These are phyloP conservation scores for Aspergillus amoenus DNA, from an alignment of 2,329 filamentous ascomycete genomes.

Conservation along the genomic window DNA sequence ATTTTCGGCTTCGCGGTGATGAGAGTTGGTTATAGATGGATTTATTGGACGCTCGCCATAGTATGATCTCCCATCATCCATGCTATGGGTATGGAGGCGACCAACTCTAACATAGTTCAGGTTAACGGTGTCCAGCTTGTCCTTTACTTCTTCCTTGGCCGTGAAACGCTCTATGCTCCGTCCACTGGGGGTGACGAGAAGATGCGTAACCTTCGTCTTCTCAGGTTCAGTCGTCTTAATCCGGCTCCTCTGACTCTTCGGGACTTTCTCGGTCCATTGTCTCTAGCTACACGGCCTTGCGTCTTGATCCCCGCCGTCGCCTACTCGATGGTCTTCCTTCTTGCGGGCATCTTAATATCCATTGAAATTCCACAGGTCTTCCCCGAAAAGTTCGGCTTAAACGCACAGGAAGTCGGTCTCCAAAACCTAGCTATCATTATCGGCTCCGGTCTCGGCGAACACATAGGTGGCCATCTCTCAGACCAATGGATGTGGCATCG, in stretches of 20 bases:
- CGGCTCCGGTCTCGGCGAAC: slow-evolving; percentile 59
- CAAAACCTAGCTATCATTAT: slow-evolving; percentile 60
- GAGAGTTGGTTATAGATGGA: no score
- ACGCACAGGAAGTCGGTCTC: slow-evolving; percentile 58
- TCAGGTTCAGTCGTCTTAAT: no score
- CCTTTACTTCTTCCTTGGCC: no score
- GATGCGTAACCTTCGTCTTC: no score
- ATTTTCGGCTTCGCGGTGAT: no score
- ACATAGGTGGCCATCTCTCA: slow-evolving; percentile 57
- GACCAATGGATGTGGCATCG: slow-evolving; percentile 42
- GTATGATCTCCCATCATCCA: no score
- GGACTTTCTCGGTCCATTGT: slow-evolving; percentile 55
- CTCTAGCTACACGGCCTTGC: slow-evolving; percentile 44
- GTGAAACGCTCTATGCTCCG: no score
- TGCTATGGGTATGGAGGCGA: no score
- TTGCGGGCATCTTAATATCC: slow-evolving; percentile 54
- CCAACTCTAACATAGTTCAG: not conserved
- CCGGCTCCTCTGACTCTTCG: slow-evolving; percentile 45
- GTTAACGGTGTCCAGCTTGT: no score
- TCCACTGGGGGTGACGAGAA: no score
- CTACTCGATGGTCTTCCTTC: slow-evolving; percentile 60
- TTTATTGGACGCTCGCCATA: no score
- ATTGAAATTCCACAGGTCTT: slow-evolving; percentile 62
- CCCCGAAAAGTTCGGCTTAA: slow-evolving; percentile 54
- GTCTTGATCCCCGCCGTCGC: slow-evolving; percentile 53